Base-by-base conservation (phyloP, 768 basidiomycete species). In the Galerina sulciceps region DNA sequence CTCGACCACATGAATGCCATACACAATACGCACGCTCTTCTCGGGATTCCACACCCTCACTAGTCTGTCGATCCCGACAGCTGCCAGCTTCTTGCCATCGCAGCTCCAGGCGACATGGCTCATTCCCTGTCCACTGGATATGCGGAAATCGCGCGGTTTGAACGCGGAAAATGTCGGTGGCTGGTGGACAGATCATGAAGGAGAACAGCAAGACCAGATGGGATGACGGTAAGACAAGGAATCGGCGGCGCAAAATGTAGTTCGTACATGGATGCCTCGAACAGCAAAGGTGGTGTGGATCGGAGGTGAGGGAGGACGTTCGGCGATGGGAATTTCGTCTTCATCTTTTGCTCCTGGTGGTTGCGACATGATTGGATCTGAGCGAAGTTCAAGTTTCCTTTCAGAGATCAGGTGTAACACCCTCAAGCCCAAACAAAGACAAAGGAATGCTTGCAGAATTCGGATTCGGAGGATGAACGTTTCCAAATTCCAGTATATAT, bases 51-150 rank as follows among this genome's bases (percentile, higher is more conserved):
- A 93, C n/a, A 93, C 72, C 63, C 91, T 77, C 10, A 85, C 85
- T n/a, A 77, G 73, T 67, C 89, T 91, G 76, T 94, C 91, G 43
- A 92, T 85, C 3, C 91, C 91, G 8, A 90, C 90, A n/a, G 85
- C 90, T 1, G 89, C 89, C 13, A 93, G 77, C 57, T 88, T 88
- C 76, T 87, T 87, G 15, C 91, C 91, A 66, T 93, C 91, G 65
- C 90, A 92, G 65, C 80, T 93, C 91, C 91, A 94, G 0, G 90
- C 88, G 52, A 93, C 85, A 67, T 91, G 89, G 44, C 80, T 89
- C 78, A 92, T 89, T 1, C 81, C 73, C 64, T 89, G 87, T 15
- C 83, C 71, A 47, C 83, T 86, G 4, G 85, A 75, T 55, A 90
- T 83, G 20, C 87, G 83, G 56, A 88, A 81, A 69, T 92, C 89